Percentiles rank a stretch among this genome's conserved stretches.
Conservation (phyloP, 129 eudicot species). For the Artemisia tridentata region DNA sequence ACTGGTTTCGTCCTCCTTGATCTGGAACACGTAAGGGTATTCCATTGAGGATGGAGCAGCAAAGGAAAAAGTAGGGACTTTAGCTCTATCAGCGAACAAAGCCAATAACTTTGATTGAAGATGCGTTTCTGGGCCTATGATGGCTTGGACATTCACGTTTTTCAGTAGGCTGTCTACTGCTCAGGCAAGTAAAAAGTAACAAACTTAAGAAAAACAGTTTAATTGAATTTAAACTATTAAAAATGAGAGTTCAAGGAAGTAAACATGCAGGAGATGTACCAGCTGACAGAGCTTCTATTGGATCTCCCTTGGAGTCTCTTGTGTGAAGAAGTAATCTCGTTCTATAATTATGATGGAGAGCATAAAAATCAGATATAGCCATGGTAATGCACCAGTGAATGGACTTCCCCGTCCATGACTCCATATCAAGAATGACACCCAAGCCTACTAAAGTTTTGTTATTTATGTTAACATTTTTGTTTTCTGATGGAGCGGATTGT, state of each 20-base stretch:
- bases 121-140: conserved; percentile 32
- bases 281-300: conserved; percentile 24
- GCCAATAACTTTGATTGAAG: conserved; percentile 15
- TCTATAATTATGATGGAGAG: neutral
- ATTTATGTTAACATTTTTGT: neutral
- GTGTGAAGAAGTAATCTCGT: conserved; percentile 19
- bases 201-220: neutral
- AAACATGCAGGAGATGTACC: conserved; percentile 12
- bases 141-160: conserved; percentile 26
- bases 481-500: neutral
- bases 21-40: conserved; percentile 29
- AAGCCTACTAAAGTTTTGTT: neutral
- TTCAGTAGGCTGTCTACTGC: conserved; percentile 15
- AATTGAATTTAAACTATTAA: too few relatives aligned
- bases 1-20: conserved; percentile 24
- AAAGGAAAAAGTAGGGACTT: conserved; percentile 31
- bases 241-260: neutral
- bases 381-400: conserved; percentile 16
- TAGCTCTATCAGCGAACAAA: conserved; percentile 17
- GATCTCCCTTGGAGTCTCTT: conserved; percentile 29
- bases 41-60: neutral
- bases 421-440: conserved; percentile 31
- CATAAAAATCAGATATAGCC: conserved; percentile 30
- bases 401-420: conserved; percentile 24
- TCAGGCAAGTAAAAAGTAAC: neutral